Percentiles rank a stretch among this genome's conserved stretches.
Conservation (phyloP, 2,329 filamentous ascomycete genomes). For the Plectosphaerella plurivora region DNA sequence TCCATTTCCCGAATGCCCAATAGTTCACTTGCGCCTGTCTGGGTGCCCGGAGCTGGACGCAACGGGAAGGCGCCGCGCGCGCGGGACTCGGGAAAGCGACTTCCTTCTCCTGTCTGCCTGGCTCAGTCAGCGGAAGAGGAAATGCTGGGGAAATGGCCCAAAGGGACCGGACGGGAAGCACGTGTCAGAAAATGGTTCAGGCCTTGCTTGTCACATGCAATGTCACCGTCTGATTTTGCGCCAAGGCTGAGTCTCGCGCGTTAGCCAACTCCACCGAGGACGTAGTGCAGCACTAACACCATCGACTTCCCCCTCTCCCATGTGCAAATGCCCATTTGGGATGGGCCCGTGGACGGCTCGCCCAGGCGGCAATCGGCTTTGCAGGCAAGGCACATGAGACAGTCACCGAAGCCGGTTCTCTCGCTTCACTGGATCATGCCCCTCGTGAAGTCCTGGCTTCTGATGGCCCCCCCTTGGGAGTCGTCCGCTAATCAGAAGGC, state of each 20-base stretch:
- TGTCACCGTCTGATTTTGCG: conserved; percentile 6
- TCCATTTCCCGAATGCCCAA: too few species aligned
- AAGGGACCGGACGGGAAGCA: conserved; percentile 6
- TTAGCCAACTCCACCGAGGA: not conserved
- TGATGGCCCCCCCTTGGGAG: conserved; percentile 2
- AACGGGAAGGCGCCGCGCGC: too few species aligned
- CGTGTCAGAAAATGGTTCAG: conserved; percentile 8
- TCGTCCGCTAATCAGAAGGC: not conserved
- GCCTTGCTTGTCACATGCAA: conserved; percentile 12
- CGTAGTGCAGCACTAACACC: conserved; percentile 1
- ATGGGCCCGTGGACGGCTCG: conserved; percentile 5
- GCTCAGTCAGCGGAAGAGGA: not conserved
- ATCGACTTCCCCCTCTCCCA: not conserved
- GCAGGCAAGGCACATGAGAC: conserved; percentile 5
- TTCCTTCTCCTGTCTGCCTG: too few species aligned
- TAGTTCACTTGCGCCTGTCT: too few species aligned
- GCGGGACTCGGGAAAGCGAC: too few species aligned
- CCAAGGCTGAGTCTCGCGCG: conserved; percentile 1
- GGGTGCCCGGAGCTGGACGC: too few species aligned
- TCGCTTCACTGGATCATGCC: too few species aligned
- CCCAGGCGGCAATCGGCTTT: conserved; percentile 10
- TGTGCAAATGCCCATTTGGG: conserved; percentile 1
- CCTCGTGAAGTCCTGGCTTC: too few species aligned
- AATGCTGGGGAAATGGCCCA: not conserved
- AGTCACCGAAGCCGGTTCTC: not conserved